phyloP scores from a whole-genome alignment of 2,329 filamentous ascomycete species.

The Colletotrichum liriopes region DNA sequence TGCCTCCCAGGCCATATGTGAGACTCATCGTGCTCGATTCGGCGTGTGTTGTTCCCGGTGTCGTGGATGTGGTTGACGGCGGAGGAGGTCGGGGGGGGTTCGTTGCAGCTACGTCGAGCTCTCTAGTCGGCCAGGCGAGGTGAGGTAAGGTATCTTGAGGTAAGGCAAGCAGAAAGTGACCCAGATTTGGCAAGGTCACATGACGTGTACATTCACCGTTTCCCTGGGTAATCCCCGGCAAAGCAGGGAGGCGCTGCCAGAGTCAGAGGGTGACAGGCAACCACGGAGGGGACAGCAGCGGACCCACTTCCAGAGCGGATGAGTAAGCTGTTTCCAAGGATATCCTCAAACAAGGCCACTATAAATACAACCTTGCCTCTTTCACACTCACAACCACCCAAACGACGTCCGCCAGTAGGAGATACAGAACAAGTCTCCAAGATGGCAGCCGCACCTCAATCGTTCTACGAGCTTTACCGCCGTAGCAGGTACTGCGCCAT shows the following conservation, averaged over 20 bases:
- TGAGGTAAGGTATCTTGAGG: constrained; percentile 40
- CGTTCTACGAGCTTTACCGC: constrained; percentile 95
- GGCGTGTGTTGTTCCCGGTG: constrained; percentile 43
- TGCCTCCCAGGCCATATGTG: constrained; percentile 78
- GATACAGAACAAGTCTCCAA: constrained; percentile 44
- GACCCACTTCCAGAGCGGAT: constrained; percentile 41
- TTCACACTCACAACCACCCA: constrained; percentile 36
- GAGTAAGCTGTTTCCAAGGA: constrained; percentile 48
- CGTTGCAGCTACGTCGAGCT: constrained; percentile 44
- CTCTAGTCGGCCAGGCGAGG: constrained; percentile 26
- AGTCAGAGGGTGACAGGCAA: constrained; percentile 17
- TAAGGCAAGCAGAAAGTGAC: constrained; percentile 28
- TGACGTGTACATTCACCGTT: constrained; percentile 47
- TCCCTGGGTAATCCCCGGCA: constrained; percentile 27
- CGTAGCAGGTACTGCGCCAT: constrained; percentile 86
- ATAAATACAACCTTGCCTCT: constrained; percentile 41
- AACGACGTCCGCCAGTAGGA: constrained; percentile 31
- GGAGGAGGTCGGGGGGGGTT: constrained; percentile 33
- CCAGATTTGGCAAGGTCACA: constrained; percentile 55
- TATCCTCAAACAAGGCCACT: constrained; percentile 43
- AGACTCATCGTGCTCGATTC: constrained; percentile 75
- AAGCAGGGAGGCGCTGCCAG: not conserved
- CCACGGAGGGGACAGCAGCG: not conserved
- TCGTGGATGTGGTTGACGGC: constrained; percentile 36
- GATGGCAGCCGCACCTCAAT: constrained; percentile 69